A percentile compares a stretch with the other conserved stretches of the same genome.
Conservation (phyloP, 2,329 filamentous ascomycete genomes). For the Byssothecium circinans region DNA sequence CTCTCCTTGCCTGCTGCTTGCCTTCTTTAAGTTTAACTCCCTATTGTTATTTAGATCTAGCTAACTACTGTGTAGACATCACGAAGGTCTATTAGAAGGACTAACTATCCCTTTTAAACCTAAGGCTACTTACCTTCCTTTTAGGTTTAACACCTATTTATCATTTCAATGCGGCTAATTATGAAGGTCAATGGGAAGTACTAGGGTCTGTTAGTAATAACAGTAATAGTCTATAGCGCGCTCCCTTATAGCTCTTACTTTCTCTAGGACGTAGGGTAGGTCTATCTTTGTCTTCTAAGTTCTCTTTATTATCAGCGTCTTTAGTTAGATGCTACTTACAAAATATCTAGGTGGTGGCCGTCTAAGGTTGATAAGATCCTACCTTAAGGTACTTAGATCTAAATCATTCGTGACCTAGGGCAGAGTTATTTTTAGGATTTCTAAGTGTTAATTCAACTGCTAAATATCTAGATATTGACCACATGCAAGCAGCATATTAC, state of each 20-base stretch:
- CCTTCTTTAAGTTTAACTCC: too few species aligned
- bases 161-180: too few species aligned
- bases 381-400: constrained; percentile 61
- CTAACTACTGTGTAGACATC: too few species aligned
- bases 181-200: too few species aligned
- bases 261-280: constrained; percentile 16
- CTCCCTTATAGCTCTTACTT: constrained; percentile 23
- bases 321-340: constrained; percentile 28
- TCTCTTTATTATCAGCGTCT: constrained; percentile 40
- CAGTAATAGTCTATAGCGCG: too few species aligned
- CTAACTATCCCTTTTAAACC: too few species aligned
- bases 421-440: constrained; percentile 49
- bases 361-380: constrained; percentile 64
- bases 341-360: constrained; percentile 45
- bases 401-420: constrained; percentile 48
- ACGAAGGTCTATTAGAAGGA: too few species aligned
- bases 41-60: too few species aligned
- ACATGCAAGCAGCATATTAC: constrained; percentile 64
- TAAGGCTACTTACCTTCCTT: too few species aligned
- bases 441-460: constrained; percentile 62
- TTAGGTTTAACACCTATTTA: too few species aligned
- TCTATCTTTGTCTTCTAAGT: constrained; percentile 36
- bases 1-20: too few species aligned
- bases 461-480: constrained; percentile 63
- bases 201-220: too few species aligned